phyloP scores from a whole-genome alignment of 768 basidiomycete species.

The Mycena latifolia region DNA sequence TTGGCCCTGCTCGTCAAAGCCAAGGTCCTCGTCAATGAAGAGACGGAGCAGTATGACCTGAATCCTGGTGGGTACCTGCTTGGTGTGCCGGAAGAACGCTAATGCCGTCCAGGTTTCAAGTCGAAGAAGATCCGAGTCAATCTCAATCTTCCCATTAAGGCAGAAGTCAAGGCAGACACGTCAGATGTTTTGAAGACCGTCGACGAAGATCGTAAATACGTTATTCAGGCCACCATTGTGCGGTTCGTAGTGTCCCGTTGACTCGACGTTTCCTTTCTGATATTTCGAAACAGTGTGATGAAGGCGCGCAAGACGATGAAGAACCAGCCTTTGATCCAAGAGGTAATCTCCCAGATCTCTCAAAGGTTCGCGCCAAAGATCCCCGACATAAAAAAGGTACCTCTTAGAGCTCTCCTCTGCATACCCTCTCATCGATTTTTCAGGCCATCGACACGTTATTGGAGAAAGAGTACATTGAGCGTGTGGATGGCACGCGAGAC shows the following conservation, averaged over 20 bases:
- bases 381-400: conserved; percentile 95
- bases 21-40: conserved; percentile 90
- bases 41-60: conserved; percentile 90
- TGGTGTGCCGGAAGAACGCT: not conserved
- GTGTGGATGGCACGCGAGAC: conserved; percentile 92
- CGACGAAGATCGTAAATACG: conserved; percentile 97
- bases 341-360: conserved; percentile 91
- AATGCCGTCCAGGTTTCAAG: conserved; percentile 74
- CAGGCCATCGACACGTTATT: conserved; percentile 92
- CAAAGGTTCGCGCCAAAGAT: conserved; percentile 93
- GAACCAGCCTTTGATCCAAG: conserved; percentile 90
- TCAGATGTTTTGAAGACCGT: conserved; percentile 93
- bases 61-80: conserved; percentile 69
- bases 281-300: conserved; percentile 75
- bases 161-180: conserved; percentile 93
- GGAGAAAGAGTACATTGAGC: conserved; percentile 98
- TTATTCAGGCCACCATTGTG: conserved; percentile 95
- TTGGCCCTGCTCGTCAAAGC: conserved; percentile 83
- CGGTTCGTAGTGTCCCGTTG: conserved; percentile 56
- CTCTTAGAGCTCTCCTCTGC: conserved; percentile 21
- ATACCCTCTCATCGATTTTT: conserved; percentile 17
- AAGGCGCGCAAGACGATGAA: conserved; percentile 96
- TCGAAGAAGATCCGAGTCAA: conserved; percentile 95
- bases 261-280: not conserved
- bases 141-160: conserved; percentile 92